phyloP scores from a whole-genome alignment of 2,329 filamentous ascomycete species.

The Paraphaeosphaeria sporulosa region DNA sequence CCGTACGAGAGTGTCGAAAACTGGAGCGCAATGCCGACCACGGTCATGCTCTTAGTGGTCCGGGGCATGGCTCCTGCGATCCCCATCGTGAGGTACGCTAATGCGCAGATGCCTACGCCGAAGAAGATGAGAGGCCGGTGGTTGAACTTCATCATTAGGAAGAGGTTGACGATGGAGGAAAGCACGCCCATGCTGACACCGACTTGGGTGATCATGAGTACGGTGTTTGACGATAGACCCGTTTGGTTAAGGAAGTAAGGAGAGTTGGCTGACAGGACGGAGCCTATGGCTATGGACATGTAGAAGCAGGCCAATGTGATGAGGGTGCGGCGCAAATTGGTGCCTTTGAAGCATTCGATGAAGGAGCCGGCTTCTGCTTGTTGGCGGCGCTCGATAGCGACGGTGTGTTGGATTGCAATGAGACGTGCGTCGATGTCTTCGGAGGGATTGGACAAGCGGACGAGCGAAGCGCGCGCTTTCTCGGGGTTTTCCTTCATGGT shows the following conservation, averaged over 20 bases:
- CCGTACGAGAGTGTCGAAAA: slow-evolving; percentile 5
- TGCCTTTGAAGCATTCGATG: slow-evolving; percentile 9
- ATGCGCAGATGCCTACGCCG: slow-evolving; percentile 3
- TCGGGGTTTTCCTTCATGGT: slow-evolving; percentile 5
- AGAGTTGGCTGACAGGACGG: background rate
- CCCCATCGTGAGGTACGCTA: slow-evolving; percentile 5
- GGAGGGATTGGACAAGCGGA: background rate
- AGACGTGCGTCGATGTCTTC: no score
- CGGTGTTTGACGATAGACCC: background rate
- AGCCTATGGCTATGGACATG: background rate
- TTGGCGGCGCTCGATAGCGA: background rate
- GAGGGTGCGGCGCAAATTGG: background rate
- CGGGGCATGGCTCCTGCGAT: slow-evolving; percentile 1
- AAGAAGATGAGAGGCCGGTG: slow-evolving; percentile 4
- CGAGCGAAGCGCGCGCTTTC: background rate
- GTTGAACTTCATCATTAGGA: slow-evolving; percentile 8
- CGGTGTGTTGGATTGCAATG: background rate
- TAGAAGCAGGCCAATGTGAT: slow-evolving; percentile 6
- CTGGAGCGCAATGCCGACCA: slow-evolving; percentile 3
- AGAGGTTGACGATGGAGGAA: slow-evolving; percentile 3
- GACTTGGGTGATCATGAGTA: slow-evolving; percentile 4
- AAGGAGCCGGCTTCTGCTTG: background rate
- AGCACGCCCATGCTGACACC: slow-evolving; percentile 2
- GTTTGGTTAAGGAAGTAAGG: slow-evolving; percentile 10
- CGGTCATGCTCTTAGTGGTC: background rate